Evolutionary conservation across 805 yeast genomes (phyloP), one percentile per base, ranked within the genome.

Genomic region (Candida sphagnicola): DNA sequence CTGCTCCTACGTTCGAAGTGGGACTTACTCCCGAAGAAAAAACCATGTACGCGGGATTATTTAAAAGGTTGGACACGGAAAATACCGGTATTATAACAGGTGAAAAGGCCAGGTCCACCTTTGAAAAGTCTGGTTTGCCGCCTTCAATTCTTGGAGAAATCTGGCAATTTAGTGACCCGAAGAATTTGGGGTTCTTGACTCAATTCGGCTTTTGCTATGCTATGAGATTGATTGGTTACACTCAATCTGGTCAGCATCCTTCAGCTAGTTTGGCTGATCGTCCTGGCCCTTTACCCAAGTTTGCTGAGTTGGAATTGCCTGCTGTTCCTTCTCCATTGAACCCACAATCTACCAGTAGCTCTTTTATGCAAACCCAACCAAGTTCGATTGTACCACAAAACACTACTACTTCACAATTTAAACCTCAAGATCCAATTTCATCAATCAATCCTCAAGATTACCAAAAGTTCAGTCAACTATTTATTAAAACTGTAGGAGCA

Each of bases 111-210:
- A 78, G 93, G 48, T 73, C 87, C 10, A 70, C 95, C 5, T 80
- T 93, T 46, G 95, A 89, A 51, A 85, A 84, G 42, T 81, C 95
- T 3, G 95, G 95, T 1, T 71, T 93, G 34, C 80, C 93, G 4
- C 82, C 95, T 3, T 70, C 80, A 13, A 65, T 76, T 21, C 70
- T 93, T 25, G 95, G 96, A 8, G 93, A 89, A 61, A 82, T 93
- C 46, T 93, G 99, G 99, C 90, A 85, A 59, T 58, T 85, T 25
- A 89, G 96, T n/a, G 99, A 93, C 62, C 75, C 77, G n/a, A 81
- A 79, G 42, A 88, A 88, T 64, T 73, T 80, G 46, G 99, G 99
- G 0, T 85, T 82, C 53, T 70, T 93, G 46, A 83, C 82, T 49
- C 86, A 82, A 54, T 71, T 75, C 40, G 91, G 90, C 18, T 93